A percentile compares a stretch with the other conserved stretches of the same genome.
These are phyloP conservation scores for Trypanosoma congolense DNA, from an alignment of 208 protist genomes.

Conservation along the genomic window DNA sequence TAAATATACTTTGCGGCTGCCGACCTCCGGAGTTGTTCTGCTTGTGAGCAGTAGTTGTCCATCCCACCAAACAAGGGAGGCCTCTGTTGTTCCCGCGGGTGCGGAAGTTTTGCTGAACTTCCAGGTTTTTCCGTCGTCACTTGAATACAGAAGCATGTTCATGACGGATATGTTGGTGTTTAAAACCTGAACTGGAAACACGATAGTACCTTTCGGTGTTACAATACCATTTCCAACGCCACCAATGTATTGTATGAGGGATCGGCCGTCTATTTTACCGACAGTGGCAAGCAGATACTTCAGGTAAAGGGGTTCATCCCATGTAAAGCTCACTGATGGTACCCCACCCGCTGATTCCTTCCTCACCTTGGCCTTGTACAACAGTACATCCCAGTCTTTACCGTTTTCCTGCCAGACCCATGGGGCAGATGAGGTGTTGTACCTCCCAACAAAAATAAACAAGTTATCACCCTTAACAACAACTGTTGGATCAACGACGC, in stretches of 20 bases:
- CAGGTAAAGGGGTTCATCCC: background rate
- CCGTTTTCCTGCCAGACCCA: constrained; percentile 4
- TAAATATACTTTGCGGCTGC: constrained; percentile 12
- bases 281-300: background rate
- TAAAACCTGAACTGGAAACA: constrained; percentile 13
- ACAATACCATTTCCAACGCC: constrained; percentile 11
- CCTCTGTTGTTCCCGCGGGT: background rate
- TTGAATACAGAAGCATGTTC: constrained; percentile 12
- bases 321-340: background rate
- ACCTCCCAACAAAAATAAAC: constrained; percentile 10
- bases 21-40: background rate
- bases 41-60: constrained; percentile 11
- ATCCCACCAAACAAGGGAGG: constrained; percentile 6
- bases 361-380: constrained; percentile 10
- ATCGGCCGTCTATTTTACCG: background rate
- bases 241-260: constrained; percentile 6
- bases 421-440: background rate
- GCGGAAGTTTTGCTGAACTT: background rate
- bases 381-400: constrained; percentile 12
- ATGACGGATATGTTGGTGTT: background rate
- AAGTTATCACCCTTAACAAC: constrained; percentile 18
- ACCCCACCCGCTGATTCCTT: background rate
- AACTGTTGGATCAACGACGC: constrained; percentile 15
- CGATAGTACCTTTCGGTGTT: constrained; percentile 7
- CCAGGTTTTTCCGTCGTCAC: constrained; percentile 10